Evolutionary conservation across 176 grass and related monocot genomes (phyloP).

Genomic region (Puya raimondii): DNA sequence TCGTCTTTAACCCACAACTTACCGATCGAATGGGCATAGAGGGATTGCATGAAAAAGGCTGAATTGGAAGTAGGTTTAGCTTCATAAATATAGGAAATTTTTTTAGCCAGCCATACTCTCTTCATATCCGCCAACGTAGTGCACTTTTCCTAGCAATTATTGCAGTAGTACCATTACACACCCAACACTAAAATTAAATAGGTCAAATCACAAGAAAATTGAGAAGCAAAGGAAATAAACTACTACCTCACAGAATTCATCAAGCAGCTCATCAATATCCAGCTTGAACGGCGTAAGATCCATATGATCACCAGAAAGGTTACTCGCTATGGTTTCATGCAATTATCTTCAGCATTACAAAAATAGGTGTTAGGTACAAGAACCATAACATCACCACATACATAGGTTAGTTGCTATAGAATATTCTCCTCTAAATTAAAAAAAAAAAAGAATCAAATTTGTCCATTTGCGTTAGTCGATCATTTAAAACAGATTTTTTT

Average conservation of each 20-base stretch:
- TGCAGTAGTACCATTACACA: neutral
- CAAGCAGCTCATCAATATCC: conserved; percentile 73
- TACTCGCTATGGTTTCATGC: too few species aligned
- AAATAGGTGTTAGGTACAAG: too few species aligned
- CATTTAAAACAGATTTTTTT: too few species aligned
- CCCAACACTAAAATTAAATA: conserved; percentile 1
- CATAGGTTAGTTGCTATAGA: too few species aligned
- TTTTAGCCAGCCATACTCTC: conserved; percentile 58
- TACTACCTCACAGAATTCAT: conserved; percentile 43
- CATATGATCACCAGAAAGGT: conserved; percentile 19
- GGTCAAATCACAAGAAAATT: neutral
- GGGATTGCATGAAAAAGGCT: conserved; percentile 80
- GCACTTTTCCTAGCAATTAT: conserved; percentile 39
- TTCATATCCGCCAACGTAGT: conserved; percentile 47
- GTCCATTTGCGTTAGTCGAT: too few species aligned
- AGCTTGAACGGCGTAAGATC: conserved; percentile 69
- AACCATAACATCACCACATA: too few species aligned
- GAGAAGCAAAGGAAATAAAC: neutral
- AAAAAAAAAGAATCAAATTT: too few species aligned
- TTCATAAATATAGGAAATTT: conserved; percentile 78
- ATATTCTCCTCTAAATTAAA: too few species aligned
- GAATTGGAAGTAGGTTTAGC: conserved; percentile 49
- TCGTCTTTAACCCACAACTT: neutral
- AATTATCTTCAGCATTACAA: too few species aligned
- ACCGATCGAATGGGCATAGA: conserved; percentile 68